These are phyloP conservation scores for Pythium apleroticum DNA, from an alignment of 352 stramenopile genomes.

Conservation along the genomic window DNA sequence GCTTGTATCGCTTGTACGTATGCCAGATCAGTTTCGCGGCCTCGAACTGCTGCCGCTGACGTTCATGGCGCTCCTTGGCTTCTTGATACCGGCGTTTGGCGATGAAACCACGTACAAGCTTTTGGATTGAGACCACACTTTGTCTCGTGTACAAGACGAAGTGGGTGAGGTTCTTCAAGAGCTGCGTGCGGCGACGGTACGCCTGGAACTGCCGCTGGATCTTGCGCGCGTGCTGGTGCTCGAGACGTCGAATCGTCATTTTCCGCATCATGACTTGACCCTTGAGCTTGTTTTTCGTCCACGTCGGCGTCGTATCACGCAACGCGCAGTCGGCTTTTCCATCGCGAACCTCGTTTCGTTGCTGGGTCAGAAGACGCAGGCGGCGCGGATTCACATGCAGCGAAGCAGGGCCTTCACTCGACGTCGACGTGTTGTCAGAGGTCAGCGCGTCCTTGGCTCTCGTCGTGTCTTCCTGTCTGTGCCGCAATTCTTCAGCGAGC, in stretches of 20 bases:
- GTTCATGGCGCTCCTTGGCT: conserved; percentile 24
- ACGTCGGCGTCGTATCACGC: conserved; percentile 22
- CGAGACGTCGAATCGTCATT: conserved; percentile 35
- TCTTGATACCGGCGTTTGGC: conserved; percentile 40
- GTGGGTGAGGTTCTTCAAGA: conserved; percentile 36
- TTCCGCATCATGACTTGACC: conserved; percentile 50
- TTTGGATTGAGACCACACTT: conserved; percentile 52
- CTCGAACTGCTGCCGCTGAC: conserved; percentile 20
- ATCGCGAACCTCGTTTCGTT: conserved; percentile 33
- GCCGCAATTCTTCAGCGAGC: conserved; percentile 47
- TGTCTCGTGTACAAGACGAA: conserved; percentile 35
- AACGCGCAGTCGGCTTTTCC: conserved; percentile 37
- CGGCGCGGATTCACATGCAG: conserved; percentile 37
- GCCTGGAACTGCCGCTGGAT: conserved; percentile 59
- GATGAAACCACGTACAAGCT: conserved; percentile 46
- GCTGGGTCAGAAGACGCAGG: conserved; percentile 36
- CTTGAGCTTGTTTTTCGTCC: conserved; percentile 45
- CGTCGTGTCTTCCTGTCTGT: conserved; percentile 48
- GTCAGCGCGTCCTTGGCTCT: conserved; percentile 5
- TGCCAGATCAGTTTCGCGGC: conserved; percentile 43
- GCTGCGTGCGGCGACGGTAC: conserved; percentile 33
- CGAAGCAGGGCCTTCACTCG: not conserved
- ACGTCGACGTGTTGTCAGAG: not conserved
- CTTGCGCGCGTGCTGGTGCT: conserved; percentile 43
- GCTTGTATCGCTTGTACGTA: conserved; percentile 45